Base-by-base conservation (phyloP, 1,284 basidiomycete species). In the Jaminaea rosea region DNA sequence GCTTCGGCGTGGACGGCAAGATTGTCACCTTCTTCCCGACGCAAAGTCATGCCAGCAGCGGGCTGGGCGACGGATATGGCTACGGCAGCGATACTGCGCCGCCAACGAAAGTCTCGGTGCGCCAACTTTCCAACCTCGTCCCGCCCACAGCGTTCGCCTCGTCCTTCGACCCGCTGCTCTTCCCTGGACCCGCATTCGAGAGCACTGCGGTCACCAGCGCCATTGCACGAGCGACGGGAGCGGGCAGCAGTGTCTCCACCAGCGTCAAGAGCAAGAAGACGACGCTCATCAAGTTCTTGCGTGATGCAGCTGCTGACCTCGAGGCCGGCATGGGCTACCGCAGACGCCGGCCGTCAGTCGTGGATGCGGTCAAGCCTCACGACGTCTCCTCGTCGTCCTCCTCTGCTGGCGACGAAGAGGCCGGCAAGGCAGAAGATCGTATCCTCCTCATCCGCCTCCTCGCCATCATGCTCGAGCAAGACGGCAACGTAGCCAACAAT, bases 1-100 rank as follows among this genome's bases (percentile, higher is more conserved):
- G 56, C 44, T 73, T 73, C 28, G 69, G 67, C n/a, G 52, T 69
- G 23, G 69, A 64, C 19, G 69, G 71, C 29, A 59, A 69, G 54
- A 56, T 73, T 1, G 55, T 68, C 28, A 64, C 62, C 46, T 67
- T 67, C 57, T 64, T 67, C 46, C 66, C 71, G 11, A 53, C 6
- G 23, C 23, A 17, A 23, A 19, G 52, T 23, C 44, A 15, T 17
- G 28, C 26, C 7, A 49, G 45, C 4, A n/a, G n/a, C n/a, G n/a
- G n/a, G n/a, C n/a, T n/a, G n/a, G 54, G 44, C 28, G 29, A 37
- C 17, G 45, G 49, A 8, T 58, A 63, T 42, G 59, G 56, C 7
- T 62, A 59, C 47, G 60, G 56, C 55, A 52, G 50, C 21, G 52
- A 48, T 27, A 52, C 53, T 23, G 55, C 50, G 37, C 50, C 56